Conservation (phyloP, 2,329 filamentous ascomycete species). For the Berkeleyomyces basicola region DNA sequence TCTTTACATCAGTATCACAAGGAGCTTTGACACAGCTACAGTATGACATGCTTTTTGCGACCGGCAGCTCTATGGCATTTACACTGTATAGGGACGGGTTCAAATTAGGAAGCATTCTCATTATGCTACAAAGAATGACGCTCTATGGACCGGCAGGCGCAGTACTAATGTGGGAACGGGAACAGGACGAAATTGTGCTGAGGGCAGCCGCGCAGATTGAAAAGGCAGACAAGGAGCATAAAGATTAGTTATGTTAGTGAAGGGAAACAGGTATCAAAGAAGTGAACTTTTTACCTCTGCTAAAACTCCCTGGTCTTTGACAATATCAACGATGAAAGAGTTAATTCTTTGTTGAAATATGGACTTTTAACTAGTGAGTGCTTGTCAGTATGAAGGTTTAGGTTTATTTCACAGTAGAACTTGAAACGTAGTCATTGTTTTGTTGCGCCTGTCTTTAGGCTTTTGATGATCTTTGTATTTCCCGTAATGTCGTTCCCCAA, state of each 20-base stretch:
- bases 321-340: background rate
- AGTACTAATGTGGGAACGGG: slow-evolving; percentile 9
- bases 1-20: slow-evolving; percentile 10
- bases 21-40: slow-evolving; percentile 15
- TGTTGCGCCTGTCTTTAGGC: no score
- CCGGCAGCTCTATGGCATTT: slow-evolving; percentile 7
- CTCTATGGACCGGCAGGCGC: slow-evolving; percentile 11
- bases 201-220: slow-evolving; percentile 9
- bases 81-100: slow-evolving; percentile 1
- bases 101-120: background rate
- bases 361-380: no score
- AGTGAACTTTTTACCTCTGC: no score
- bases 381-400: no score
- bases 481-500: no score
- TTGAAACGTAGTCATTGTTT: no score
- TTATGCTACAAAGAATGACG: slow-evolving; percentile 2
- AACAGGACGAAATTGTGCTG: slow-evolving; percentile 7
- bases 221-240: slow-evolving; percentile 7
- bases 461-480: no score
- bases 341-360: no score
- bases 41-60: slow-evolving; percentile 17
- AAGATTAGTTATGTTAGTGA: background rate
- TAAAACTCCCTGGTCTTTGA: background rate
- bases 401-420: no score
- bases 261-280: no score